Base-by-base conservation (phyloP, 495 filamentous ascomycete species). In the Clohesyomyces aquaticus region DNA sequence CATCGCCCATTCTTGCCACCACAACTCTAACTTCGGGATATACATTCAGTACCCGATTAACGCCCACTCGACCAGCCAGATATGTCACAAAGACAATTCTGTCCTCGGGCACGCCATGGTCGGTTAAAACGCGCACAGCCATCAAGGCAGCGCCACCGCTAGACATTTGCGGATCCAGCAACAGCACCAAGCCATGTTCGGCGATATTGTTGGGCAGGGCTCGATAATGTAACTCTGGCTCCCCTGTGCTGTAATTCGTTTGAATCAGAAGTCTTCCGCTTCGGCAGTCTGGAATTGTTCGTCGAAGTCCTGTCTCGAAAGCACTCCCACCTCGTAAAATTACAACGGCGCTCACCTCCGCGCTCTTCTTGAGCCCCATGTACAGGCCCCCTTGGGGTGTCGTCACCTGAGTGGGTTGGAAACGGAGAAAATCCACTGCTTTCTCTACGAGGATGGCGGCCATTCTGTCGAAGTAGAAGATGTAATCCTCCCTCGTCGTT, bases 381-480 rank as follows among this genome's bases (percentile, higher is more conserved):
- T 96, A 98, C 22, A 53, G 71, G 23, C 77, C 76, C 0, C 84
- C 82, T 51, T 83, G 78, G 2, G 93, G 89, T 0, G 94, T 98
- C 42, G 81, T 75, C 57, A 96, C 80, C 6, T 75, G 79, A 1
- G 72, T 72, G 3, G 82, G 77, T 16, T 76, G 74, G 75, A 92
- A 96, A 35, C 80, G 80, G 38, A 86, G 79, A 69, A 84, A 85
- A 59, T 93, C 90, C 60, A 93, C 74, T 1, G 91, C 89, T 59
- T 85, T 85, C 74, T 97, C 92, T 27, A 98, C 84, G 6, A 98
- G 79, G n/a, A 97, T 77, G 0, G 86, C 85, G 1, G 87, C 83
- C 35, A 98, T 77, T 19, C 94, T 86, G 76, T 98, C 90, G 69
- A 97, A 96, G 74, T 96, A 96, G 75, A 97, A 98, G 56, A 96